Conservation (phyloP, 768 basidiomycete genomes). For the Termitomyces bulborhizus region DNA sequence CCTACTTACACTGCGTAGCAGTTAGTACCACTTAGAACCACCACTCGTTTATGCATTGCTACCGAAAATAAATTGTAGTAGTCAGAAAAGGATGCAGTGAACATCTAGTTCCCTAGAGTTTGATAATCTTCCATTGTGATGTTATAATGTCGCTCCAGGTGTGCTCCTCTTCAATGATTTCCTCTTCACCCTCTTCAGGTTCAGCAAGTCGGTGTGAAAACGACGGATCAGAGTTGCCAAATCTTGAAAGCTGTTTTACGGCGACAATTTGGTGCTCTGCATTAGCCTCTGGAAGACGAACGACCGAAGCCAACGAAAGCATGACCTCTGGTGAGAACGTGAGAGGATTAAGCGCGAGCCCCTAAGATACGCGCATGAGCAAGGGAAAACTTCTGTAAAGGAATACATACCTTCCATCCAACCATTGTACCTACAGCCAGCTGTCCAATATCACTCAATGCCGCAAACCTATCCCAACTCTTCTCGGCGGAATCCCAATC, state of each 20-base stretch:
- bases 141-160: slow-evolving; percentile 17
- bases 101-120: not conserved
- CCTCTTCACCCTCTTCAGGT: slow-evolving; percentile 10
- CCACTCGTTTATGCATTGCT: not conserved
- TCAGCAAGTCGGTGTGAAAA: slow-evolving; percentile 16
- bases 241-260: slow-evolving; percentile 12
- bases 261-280: slow-evolving; percentile 8
- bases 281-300: slow-evolving; percentile 9
- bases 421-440: slow-evolving; percentile 26
- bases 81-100: not conserved
- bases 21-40: too few species aligned
- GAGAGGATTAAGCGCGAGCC: slow-evolving; percentile 48
- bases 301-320: slow-evolving; percentile 38
- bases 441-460: slow-evolving; percentile 19
- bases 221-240: slow-evolving; percentile 14
- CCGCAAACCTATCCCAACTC: slow-evolving; percentile 21
- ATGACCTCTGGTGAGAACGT: slow-evolving; percentile 58
- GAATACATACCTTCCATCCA: slow-evolving; percentile 43
- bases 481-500: slow-evolving; percentile 32
- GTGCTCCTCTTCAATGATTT: slow-evolving; percentile 16
- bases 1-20: not conserved
- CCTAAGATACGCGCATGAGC: slow-evolving; percentile 27
- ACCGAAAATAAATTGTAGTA: not conserved
- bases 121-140: slow-evolving; percentile 16
- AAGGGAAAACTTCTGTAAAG: not conserved